phyloP scores from a whole-genome alignment of 768 basidiomycete species.

The Boletus eberwhitei region DNA sequence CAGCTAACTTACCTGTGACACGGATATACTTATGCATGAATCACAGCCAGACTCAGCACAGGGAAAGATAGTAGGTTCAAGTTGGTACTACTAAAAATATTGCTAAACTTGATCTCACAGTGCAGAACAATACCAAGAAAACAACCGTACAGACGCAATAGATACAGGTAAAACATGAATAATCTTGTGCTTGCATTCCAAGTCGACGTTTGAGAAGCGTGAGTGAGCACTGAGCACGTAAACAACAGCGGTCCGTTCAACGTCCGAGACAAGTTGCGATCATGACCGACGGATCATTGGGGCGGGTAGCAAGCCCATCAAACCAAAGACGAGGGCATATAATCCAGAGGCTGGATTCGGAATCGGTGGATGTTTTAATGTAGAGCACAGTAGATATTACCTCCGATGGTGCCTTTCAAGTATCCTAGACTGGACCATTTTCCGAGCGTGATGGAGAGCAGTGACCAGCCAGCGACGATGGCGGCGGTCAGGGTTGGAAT shows the following conservation, averaged over 20 bases:
- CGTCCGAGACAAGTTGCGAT: slow-evolving; percentile 33
- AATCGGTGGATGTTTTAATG: neutral
- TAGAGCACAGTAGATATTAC: slow-evolving; percentile 32
- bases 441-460: slow-evolving; percentile 60
- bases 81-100: neutral
- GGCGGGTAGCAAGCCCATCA: slow-evolving; percentile 68
- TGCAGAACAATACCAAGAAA: slow-evolving; percentile 3
- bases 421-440: slow-evolving; percentile 67
- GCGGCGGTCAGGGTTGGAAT: slow-evolving; percentile 70
- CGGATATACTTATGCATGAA: neutral
- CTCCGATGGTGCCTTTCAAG: slow-evolving; percentile 57
- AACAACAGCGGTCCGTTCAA: neutral
- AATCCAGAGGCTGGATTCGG: slow-evolving; percentile 54
- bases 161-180: slow-evolving; percentile 10
- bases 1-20: too few species aligned
- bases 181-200: slow-evolving; percentile 11
- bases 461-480: slow-evolving; percentile 67
- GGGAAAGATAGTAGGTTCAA: neutral
- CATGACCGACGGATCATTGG: slow-evolving; percentile 49
- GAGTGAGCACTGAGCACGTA: neutral
- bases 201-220: neutral
- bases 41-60: neutral
- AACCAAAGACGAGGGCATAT: slow-evolving; percentile 69
- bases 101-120: neutral
- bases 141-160: slow-evolving; percentile 13